These are phyloP conservation scores for Glaciozyma martinii DNA, from an alignment of 768 basidiomycete species.

Conservation along the genomic window DNA sequence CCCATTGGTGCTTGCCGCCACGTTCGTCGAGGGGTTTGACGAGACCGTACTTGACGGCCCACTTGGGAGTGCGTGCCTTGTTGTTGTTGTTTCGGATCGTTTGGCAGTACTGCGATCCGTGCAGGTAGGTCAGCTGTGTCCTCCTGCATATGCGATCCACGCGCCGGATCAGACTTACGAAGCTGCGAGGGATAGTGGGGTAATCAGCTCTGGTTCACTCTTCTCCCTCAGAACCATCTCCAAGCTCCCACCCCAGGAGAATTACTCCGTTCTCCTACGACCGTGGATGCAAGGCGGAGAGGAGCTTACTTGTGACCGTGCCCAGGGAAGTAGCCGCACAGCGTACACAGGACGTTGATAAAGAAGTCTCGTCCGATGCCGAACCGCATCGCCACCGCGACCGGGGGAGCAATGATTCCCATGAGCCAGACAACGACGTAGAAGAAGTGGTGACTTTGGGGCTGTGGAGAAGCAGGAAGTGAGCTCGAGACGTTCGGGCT, in stretches of 20 bases:
- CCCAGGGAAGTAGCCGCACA: slow-evolving; percentile 35
- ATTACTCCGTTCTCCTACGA: background rate
- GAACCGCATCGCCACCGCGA: slow-evolving; percentile 35
- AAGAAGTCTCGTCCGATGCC: slow-evolving; percentile 33
- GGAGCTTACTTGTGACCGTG: slow-evolving; percentile 29
- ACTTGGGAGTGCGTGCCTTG: slow-evolving; percentile 31
- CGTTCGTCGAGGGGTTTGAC: slow-evolving; percentile 31
- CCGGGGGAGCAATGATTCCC: slow-evolving; percentile 28
- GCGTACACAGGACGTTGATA: slow-evolving; percentile 34
- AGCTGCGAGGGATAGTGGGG: slow-evolving; percentile 2
- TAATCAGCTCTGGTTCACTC: background rate
- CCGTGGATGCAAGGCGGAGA: background rate
- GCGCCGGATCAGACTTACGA: slow-evolving; percentile 3
- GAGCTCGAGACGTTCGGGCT: background rate
- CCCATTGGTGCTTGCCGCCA: slow-evolving; percentile 33
- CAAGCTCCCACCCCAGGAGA: no score
- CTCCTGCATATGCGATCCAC: background rate
- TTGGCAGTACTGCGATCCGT: slow-evolving; percentile 29
- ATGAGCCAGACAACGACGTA: slow-evolving; percentile 19
- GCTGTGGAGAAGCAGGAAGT: slow-evolving; percentile 4
- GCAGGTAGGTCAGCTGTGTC: no score
- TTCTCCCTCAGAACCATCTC: no score
- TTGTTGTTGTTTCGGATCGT: slow-evolving; percentile 34
- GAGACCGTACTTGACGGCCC: slow-evolving; percentile 35
- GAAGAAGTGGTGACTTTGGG: slow-evolving; percentile 22